A percentile compares a stretch with the other conserved stretches of the same genome.
Evolutionary conservation across 345 rosid species (phyloP).

Genomic region (Rhodamnia argentea): DNA sequence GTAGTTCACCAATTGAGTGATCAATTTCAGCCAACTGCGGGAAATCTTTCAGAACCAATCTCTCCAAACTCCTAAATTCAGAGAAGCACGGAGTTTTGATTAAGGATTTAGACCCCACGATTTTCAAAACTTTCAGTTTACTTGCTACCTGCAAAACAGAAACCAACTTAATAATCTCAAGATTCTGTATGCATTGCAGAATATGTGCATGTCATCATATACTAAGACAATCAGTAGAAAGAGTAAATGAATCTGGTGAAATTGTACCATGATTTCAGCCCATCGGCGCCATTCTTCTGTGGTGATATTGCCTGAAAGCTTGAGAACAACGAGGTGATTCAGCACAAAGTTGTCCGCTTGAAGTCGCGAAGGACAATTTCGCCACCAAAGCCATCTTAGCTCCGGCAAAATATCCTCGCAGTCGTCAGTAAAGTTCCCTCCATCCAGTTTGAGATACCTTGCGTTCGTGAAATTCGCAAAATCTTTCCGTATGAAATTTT

Average conservation of each 20-base stretch:
- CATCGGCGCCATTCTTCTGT: neutral
- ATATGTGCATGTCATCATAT: neutral
- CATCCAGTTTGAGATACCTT: neutral
- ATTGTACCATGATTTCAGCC: neutral
- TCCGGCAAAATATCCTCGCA: neutral
- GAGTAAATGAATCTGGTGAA: neutral
- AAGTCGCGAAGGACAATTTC: neutral
- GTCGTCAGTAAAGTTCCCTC: neutral
- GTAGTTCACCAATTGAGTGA: neutral
- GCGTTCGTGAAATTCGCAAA: accelerated
- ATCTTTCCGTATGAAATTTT: accelerated
- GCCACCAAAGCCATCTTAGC: neutral
- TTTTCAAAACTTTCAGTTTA: neutral
- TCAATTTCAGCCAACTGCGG: neutral
- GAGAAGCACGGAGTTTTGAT: neutral
- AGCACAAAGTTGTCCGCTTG: neutral
- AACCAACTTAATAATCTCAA: accelerated
- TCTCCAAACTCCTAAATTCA: neutral
- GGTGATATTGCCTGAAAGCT: neutral
- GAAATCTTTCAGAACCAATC: neutral
- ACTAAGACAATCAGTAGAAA: neutral
- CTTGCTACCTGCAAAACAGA: neutral
- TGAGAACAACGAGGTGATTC: neutral
- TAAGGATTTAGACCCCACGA: neutral
- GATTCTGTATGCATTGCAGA: neutral